Evolutionary conservation across 805 yeast species (phyloP).

Genomic region (Candida oleophila): DNA sequence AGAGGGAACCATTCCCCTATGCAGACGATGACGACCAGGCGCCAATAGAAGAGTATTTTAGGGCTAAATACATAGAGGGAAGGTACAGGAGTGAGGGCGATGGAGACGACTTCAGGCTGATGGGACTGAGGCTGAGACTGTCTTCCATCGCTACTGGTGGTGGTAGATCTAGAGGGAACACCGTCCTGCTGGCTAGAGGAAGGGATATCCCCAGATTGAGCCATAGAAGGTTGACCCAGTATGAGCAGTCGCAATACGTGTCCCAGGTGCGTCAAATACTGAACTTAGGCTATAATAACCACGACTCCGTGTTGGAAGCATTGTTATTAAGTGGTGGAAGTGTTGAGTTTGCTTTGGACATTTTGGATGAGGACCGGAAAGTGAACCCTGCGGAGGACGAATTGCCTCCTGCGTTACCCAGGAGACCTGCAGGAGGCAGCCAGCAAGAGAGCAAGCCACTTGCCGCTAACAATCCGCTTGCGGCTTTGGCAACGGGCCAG

Average conservation of each 20-base stretch:
- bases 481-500: constrained; percentile 1
- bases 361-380: constrained; percentile 44
- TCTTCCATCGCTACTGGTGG: constrained; percentile 9
- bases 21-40: constrained; percentile 68
- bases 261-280: constrained; percentile 44
- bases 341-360: constrained; percentile 55
- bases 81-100: constrained; percentile 40
- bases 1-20: constrained; percentile 64
- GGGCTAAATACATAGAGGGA: constrained; percentile 70
- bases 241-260: constrained; percentile 52
- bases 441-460: not conserved
- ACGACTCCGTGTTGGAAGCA: constrained; percentile 63
- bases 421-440: constrained; percentile 28
- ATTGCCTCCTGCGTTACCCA: constrained; percentile 49
- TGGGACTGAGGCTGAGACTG: constrained; percentile 19
- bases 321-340: constrained; percentile 59
- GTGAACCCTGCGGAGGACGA: constrained; percentile 37
- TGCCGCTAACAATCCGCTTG: not conserved
- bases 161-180: constrained; percentile 6
- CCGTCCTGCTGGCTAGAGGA: constrained; percentile 8
- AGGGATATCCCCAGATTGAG: constrained; percentile 39
- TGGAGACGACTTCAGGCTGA: constrained; percentile 26
- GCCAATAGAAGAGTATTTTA: constrained; percentile 55
- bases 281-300: constrained; percentile 56
- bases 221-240: constrained; percentile 53